phyloP scores from a whole-genome alignment of 768 basidiomycete genomes.

The Mycena kentingensis region DNA sequence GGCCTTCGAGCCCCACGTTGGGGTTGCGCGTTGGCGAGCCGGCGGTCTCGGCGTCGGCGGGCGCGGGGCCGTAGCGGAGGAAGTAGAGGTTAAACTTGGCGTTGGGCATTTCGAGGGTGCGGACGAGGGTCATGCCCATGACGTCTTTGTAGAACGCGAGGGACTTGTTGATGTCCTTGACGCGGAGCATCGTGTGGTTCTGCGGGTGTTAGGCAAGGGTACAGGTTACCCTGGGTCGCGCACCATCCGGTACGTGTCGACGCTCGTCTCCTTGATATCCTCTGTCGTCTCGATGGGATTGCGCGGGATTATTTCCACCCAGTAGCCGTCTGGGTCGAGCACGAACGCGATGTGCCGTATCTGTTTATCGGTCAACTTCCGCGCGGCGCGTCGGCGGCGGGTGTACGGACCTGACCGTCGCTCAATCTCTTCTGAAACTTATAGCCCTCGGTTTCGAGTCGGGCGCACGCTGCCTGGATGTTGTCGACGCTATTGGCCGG shows the following conservation, averaged over 20 bases:
- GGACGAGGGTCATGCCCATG: constrained; percentile 81
- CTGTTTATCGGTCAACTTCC: constrained; percentile 79
- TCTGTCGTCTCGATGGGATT: constrained; percentile 12
- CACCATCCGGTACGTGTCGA: constrained; percentile 13
- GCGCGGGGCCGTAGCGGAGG: constrained; percentile 43
- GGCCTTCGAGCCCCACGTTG: too few species aligned
- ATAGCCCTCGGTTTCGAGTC: too few species aligned
- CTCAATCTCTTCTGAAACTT: too few species aligned
- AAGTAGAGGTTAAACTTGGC: constrained; percentile 35
- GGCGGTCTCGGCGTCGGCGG: too few species aligned
- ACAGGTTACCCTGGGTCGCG: neutral
- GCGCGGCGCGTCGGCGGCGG: too few species aligned
- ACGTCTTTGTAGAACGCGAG: constrained; percentile 76
- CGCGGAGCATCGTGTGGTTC: constrained; percentile 90
- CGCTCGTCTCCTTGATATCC: constrained; percentile 1
- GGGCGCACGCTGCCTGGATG: constrained; percentile 77
- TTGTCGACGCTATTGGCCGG: too few species aligned
- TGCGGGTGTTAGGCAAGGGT: constrained; percentile 44
- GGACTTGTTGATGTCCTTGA: constrained; percentile 83
- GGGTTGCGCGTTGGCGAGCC: too few species aligned
- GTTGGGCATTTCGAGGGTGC: too few species aligned
- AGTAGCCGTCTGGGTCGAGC: constrained; percentile 80
- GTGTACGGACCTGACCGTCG: too few species aligned
- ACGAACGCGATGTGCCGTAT: constrained; percentile 87
- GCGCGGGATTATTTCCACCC: constrained; percentile 18